Conservation (phyloP, 495 filamentous ascomycete genomes). For the Geopyxis carbonaria region DNA sequence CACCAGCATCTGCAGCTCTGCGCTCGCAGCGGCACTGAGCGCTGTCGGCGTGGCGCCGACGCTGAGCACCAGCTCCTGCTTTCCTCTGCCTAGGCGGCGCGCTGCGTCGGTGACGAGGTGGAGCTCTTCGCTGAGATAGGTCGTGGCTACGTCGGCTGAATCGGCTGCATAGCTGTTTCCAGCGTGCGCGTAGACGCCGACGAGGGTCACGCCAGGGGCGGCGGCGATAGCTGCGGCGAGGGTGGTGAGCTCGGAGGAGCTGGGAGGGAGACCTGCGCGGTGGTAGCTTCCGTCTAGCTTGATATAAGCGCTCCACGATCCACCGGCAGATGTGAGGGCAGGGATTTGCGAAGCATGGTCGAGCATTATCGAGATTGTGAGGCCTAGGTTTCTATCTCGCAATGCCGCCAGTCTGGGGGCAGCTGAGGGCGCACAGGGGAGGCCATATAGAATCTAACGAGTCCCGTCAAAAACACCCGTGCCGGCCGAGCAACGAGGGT, state of each 20-base stretch:
- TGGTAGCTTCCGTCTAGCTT: constrained; percentile 67
- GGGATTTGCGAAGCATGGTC: constrained; percentile 51
- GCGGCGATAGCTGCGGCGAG: constrained; percentile 37
- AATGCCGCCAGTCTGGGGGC: constrained; percentile 41
- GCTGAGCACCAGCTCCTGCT: constrained; percentile 41
- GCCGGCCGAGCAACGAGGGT: neutral
- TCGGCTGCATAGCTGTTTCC: constrained; percentile 50
- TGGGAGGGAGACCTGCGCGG: constrained; percentile 49
- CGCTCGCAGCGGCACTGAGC: constrained; percentile 36
- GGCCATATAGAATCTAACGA: constrained; percentile 52
- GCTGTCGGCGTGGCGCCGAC: constrained; percentile 73
- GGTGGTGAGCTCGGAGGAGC: constrained; percentile 32
- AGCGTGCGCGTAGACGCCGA: constrained; percentile 64
- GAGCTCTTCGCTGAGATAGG: constrained; percentile 44
- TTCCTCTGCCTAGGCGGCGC: constrained; percentile 12
- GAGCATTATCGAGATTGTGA: constrained; percentile 47
- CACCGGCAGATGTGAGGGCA: constrained; percentile 29
- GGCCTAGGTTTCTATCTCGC: constrained; percentile 32
- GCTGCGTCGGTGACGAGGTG: constrained; percentile 36
- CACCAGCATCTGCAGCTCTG: constrained; percentile 7
- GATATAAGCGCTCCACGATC: constrained; percentile 42
- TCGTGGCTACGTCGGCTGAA: constrained; percentile 37
- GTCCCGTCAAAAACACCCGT: constrained; percentile 1
- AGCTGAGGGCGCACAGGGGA: constrained; percentile 50
- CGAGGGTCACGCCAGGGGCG: constrained; percentile 28